These are phyloP conservation scores for Odonthalia washingtoniensis DNA, from an alignment of 31 red algal species.

Conservation along the genomic window DNA sequence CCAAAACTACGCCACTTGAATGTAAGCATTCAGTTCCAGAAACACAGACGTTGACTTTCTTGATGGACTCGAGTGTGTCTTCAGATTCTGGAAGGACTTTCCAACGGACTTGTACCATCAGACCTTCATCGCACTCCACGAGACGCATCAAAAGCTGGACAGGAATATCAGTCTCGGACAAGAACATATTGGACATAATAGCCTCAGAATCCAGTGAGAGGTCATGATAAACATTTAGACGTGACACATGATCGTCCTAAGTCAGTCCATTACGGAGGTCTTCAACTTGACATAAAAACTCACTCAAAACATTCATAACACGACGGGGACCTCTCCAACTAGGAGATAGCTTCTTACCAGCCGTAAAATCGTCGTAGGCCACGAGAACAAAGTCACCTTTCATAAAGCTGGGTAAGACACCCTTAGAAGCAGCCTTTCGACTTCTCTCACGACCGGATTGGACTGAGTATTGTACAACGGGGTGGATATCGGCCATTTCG, in stretches of 20 bases:
- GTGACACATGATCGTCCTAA: background rate
- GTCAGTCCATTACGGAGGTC: background rate
- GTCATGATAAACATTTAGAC: background rate
- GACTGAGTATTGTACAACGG: background rate
- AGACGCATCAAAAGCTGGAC: background rate
- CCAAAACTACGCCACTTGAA: too few species aligned
- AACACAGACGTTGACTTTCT: too few species aligned
- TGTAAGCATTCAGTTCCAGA: too few species aligned
- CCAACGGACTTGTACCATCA: too few species aligned
- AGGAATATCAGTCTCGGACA: slow-evolving; percentile 19
- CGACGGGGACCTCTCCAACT: slow-evolving; percentile 16
- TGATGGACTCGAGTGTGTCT: too few species aligned
- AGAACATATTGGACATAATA: slow-evolving; percentile 7
- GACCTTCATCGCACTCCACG: too few species aligned
- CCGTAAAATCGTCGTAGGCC: background rate
- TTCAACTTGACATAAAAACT: slow-evolving; percentile 11
- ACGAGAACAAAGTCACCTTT: slow-evolving; percentile 34
- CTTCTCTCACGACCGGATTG: background rate
- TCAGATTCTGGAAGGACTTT: too few species aligned
- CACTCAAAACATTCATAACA: slow-evolving; percentile 22
- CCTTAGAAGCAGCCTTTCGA: background rate
- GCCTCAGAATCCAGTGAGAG: background rate
- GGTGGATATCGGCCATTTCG: slow-evolving; percentile 20
- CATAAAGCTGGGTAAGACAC: slow-evolving; percentile 8
- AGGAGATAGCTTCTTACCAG: background rate